These are phyloP conservation scores for Suillus americanus DNA, from an alignment of 768 basidiomycete species.

Conservation along the genomic window DNA sequence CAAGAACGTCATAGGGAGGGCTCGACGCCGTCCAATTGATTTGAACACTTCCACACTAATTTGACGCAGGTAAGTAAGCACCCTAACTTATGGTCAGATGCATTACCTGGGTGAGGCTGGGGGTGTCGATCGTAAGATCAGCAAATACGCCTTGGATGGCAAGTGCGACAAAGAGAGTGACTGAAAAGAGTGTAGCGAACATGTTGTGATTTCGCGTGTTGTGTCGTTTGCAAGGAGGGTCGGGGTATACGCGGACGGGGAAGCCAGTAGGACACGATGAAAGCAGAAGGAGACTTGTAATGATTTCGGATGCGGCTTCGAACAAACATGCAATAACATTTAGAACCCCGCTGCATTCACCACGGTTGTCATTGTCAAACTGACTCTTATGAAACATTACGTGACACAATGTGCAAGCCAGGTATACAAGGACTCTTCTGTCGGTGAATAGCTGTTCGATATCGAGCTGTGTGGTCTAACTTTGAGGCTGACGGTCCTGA, in stretches of 20 bases:
- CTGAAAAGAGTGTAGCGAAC: slow-evolving; percentile 78
- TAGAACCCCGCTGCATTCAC: background rate
- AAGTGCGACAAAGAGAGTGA: slow-evolving; percentile 64
- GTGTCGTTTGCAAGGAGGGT: background rate
- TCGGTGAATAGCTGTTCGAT: background rate
- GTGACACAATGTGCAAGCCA: no score
- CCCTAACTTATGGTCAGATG: background rate
- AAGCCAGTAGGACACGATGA: background rate
- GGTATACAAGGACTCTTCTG: background rate
- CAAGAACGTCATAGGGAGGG: slow-evolving; percentile 58
- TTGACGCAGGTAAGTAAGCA: slow-evolving; percentile 2
- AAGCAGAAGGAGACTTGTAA: background rate
- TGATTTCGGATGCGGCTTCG: background rate
- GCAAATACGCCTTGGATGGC: slow-evolving; percentile 53
- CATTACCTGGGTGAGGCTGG: slow-evolving; percentile 52
- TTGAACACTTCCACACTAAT: slow-evolving; percentile 51
- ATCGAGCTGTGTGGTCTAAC: background rate
- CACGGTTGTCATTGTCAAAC: background rate
- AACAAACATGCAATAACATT: background rate
- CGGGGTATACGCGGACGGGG: background rate
- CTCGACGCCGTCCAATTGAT: slow-evolving; percentile 52
- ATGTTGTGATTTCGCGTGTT: slow-evolving; percentile 38
- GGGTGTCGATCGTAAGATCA: slow-evolving; percentile 52
- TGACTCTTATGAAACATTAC: no score
- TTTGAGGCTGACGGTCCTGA: background rate